Evolutionary conservation across 2,329 filamentous ascomycete species (phyloP).

Genomic region (Clonostachys sp.): DNA sequence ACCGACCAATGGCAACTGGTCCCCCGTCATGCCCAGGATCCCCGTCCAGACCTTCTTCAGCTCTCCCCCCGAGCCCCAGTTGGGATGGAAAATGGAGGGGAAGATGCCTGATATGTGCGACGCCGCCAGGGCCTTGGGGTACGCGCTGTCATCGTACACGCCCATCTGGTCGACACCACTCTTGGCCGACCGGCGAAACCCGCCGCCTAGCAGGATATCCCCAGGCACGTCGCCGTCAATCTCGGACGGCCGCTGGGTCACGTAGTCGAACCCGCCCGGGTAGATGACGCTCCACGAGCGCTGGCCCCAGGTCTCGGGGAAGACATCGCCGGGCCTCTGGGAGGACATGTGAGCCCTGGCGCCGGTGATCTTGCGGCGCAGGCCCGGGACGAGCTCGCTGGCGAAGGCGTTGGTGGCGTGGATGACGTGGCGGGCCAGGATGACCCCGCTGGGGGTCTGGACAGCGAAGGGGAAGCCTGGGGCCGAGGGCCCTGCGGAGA

Average conservation of each 20-base stretch:
- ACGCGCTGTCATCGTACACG: conserved; percentile 5
- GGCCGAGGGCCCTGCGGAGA: conserved; percentile 2
- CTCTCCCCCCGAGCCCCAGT: conserved; percentile 14
- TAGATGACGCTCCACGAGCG: conserved; percentile 28
- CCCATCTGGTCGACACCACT: background rate
- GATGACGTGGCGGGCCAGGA: conserved; percentile 41
- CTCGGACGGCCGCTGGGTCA: conserved; percentile 14
- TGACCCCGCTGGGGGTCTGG: conserved; percentile 34
- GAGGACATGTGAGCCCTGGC: conserved; percentile 41
- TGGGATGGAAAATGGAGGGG: conserved; percentile 24
- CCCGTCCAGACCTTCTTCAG: conserved; percentile 38
- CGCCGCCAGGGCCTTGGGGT: conserved; percentile 15
- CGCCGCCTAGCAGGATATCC: conserved; percentile 22
- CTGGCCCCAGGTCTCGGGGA: conserved; percentile 27
- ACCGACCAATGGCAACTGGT: conserved; percentile 41
- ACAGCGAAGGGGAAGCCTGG: conserved; percentile 27
- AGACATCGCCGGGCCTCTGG: conserved; percentile 28
- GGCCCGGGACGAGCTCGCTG: conserved; percentile 40
- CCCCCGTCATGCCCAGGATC: conserved; percentile 35
- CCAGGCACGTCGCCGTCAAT: conserved; percentile 47
- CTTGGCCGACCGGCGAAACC: background rate
- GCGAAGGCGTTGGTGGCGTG: conserved; percentile 53
- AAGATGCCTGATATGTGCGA: conserved; percentile 28
- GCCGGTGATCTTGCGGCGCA: conserved; percentile 36
- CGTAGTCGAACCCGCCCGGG: conserved; percentile 10